Base-by-base conservation (phyloP, 129 eudicot species). In the Helianthus annuus region DNA sequence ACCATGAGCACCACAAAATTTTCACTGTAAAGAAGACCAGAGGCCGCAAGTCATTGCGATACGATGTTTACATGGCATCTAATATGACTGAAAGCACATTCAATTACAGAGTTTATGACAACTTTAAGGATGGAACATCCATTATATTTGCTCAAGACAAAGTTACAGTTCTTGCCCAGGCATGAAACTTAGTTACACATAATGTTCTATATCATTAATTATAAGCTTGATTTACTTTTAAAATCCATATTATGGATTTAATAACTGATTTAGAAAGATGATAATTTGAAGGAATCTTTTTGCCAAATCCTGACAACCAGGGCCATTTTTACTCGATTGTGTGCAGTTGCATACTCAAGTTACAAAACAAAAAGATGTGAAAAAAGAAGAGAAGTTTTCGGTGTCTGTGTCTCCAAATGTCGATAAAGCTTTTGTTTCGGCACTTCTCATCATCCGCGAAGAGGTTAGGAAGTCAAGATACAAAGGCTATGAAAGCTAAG, bases 391-490 rank as follows among this genome's bases (percentile, higher is more conserved):
- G 2, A 78, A 78, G 49, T 78, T 39, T 63, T 64, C 82, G 3
- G 82, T 78, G 48, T 72, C 67, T 27, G 39, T 78, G 67, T 78
- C 82, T 64, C 82, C 82, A 32, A 78, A 78, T 4, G 82, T 78
- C 2, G 82, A 78, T 71, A 78, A 71, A 46, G 77, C 82, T 34
- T 78, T 78, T 64, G 82, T 78, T n/a, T 63, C 82, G 4, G 77
- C 82, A 45, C 82, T 78, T 16, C 72, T 78, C 13, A 71, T 78
- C 40, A 71, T 78, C 45, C 82, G 82, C 42, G 82, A 78, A 78
- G 82, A 78, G 60, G 77, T 78, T 51, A 71, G 77, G 68, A 78
- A 78, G 68, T 78, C 82, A 17, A 78, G 82, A 71, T 78, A 78
- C 10, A 78, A 71, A 54, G 82, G 82, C 32, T 78, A 78, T 46